Base-by-base conservation (phyloP, 83 land plant species). In the Thuja plicata region DNA sequence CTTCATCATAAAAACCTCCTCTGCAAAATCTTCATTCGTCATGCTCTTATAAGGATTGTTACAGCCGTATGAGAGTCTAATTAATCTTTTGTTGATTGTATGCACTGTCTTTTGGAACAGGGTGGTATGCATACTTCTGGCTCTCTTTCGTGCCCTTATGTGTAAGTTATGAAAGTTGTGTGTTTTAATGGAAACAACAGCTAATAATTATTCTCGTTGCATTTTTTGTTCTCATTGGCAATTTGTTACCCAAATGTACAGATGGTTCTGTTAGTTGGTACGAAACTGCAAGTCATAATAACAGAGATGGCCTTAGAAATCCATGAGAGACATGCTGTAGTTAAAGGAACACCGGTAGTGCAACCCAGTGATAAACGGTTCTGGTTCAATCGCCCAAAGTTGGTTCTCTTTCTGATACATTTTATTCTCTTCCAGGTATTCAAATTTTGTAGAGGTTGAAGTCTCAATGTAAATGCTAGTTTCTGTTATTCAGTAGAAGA, bases 251-350 rank as follows among this genome's bases (percentile, higher is more conserved):
- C 71, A 45, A 35, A 30, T 45, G 9, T 27, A 21, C 78, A 95
- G 96, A 91, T 95, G 55, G 88, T 95, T n/a, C 91, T 95, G 15
- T 15, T 93, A 87, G 92, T 95, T 71, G 94, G 97, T 10, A 91
- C 93, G 48, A 93, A 95, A 60, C 92, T 95, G 5, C 95, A 94
- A 88, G 91, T 91, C 87, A 91, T 95, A 43, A 95, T 95, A 71
- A 93, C 94, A 7, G 88, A 88, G 52, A 88, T 95, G 95, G 95
- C 92, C 35, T 27, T 94, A 35, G 66, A 90, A 37, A 93, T 93
- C 80, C 89, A 82, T 52, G 92, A 90, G 34, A 86, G 87, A 55
- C 91, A 94, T 13, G 92, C 92, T 35, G 92, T 94, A 10, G 92
- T 93, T 17, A 89, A 89, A 86, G 54, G 54, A 50, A 50, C 54